Conservation (phyloP, 78 protist species). For the Dictyostelium citrinum region DNA sequence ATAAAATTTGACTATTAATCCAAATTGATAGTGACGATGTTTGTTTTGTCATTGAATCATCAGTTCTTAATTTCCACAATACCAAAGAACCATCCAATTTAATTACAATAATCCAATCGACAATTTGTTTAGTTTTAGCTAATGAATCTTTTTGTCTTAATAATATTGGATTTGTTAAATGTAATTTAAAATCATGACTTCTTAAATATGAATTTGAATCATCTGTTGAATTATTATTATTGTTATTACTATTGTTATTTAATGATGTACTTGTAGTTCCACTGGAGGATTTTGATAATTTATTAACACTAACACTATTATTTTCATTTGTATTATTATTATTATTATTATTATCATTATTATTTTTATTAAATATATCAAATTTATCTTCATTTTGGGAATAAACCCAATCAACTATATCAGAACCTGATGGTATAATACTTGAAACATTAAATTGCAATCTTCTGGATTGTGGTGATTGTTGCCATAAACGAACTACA, state of each 20-base stretch:
- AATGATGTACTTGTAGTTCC: neutral
- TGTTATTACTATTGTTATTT: neutral
- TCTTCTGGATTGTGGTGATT: slow-evolving; percentile 38
- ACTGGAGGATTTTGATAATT: neutral
- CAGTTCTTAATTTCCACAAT: slow-evolving; percentile 55
- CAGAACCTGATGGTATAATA: slow-evolving; percentile 47
- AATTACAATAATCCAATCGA: slow-evolving; percentile 51
- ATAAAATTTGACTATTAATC: slow-evolving; percentile 35
- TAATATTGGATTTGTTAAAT: slow-evolving; percentile 33
- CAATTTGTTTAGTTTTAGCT: slow-evolving; percentile 20
- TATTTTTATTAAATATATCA: slow-evolving; percentile 5
- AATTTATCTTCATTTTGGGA: neutral
- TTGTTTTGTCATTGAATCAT: slow-evolving; percentile 15
- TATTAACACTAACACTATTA: neutral
- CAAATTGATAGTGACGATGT: slow-evolving; percentile 32
- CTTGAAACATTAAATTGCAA: slow-evolving; percentile 65
- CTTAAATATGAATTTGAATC: neutral
- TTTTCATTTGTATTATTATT: neutral
- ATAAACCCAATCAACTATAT: slow-evolving; percentile 43
- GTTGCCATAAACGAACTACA: slow-evolving; percentile 64
- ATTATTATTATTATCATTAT: neutral
- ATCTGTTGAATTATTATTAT: neutral
- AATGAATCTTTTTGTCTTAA: slow-evolving; percentile 35
- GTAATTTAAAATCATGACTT: slow-evolving; percentile 5
- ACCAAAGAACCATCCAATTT: slow-evolving; percentile 45